Conservation (phyloP, 2,329 filamentous ascomycete genomes). For the Aspergillus ochraceus region DNA sequence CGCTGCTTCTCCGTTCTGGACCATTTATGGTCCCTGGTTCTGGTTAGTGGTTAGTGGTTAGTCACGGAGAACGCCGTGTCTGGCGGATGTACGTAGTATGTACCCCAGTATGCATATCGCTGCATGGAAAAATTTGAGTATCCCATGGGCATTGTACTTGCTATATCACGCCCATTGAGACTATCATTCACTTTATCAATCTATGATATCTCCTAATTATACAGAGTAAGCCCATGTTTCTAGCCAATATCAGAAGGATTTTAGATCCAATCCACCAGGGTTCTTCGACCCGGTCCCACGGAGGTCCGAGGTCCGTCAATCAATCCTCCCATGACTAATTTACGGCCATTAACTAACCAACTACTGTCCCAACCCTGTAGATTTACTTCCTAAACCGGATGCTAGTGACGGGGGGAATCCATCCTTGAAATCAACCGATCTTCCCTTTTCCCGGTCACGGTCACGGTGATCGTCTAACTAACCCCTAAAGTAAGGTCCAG, state of each 20-base stretch:
- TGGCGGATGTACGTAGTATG: too few relatives aligned
- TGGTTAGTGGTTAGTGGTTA: too few relatives aligned
- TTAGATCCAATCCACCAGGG: not conserved
- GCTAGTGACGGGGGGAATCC: not conserved
- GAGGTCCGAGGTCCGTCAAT: not conserved
- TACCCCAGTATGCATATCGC: too few relatives aligned
- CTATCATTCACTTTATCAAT: not conserved
- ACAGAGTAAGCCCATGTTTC: too few relatives aligned
- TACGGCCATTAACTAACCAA: not conserved
- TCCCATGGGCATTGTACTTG: too few relatives aligned
- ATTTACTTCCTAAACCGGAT: not conserved
- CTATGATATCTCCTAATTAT: too few relatives aligned
- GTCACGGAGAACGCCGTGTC: too few relatives aligned
- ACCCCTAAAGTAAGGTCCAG: not conserved
- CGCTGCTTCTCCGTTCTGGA: too few relatives aligned
- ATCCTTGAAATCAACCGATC: not conserved
- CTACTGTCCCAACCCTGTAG: not conserved
- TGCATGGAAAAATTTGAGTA: too few relatives aligned
- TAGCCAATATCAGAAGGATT: not conserved
- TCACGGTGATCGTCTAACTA: conserved; percentile 1
- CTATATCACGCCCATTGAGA: too few relatives aligned
- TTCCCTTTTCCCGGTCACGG: not conserved
- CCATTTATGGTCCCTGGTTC: too few relatives aligned
- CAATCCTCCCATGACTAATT: not conserved
- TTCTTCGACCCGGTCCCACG: not conserved